A percentile compares a stretch with the other conserved stretches of the same genome.
Evolutionary conservation across 1,139 yeast species (phyloP).

Genomic region (Debaryomycetaceae sp.): DNA sequence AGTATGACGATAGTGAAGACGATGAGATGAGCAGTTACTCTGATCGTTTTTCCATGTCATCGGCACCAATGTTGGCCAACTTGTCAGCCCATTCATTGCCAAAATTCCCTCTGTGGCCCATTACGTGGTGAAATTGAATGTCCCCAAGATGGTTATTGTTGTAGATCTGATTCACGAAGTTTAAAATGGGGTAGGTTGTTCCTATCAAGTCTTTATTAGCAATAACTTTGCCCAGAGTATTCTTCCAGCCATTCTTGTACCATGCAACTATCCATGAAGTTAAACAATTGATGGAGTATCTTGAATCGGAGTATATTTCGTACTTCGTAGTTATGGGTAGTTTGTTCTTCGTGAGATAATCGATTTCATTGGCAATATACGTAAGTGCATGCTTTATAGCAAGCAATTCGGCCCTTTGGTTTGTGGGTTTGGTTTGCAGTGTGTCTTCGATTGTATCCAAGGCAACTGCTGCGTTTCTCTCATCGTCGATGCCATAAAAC

Average conservation of each 20-base stretch:
- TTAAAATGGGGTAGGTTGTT: slow-evolving; percentile 19
- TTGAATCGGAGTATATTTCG: slow-evolving; percentile 54
- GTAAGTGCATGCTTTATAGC: slow-evolving; percentile 61
- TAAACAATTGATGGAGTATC: slow-evolving; percentile 48
- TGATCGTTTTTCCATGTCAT: slow-evolving; percentile 12
- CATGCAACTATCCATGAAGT: slow-evolving; percentile 52
- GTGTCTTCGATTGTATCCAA: slow-evolving; percentile 27
- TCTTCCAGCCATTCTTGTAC: slow-evolving; percentile 54
- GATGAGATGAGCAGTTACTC: not conserved
- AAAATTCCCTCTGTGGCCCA: slow-evolving; percentile 63
- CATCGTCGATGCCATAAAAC: slow-evolving; percentile 56
- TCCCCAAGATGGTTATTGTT: slow-evolving; percentile 25
- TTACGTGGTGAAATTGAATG: slow-evolving; percentile 54
- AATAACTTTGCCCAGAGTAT: slow-evolving; percentile 41
- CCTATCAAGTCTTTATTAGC: slow-evolving; percentile 51
- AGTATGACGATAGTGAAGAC: not conserved
- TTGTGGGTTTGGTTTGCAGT: slow-evolving; percentile 48
- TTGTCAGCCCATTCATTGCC: slow-evolving; percentile 82
- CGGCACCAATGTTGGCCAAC: slow-evolving; percentile 69
- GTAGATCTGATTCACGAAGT: slow-evolving; percentile 27
- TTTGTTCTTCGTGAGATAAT: not conserved
- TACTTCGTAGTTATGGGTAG: slow-evolving; percentile 14
- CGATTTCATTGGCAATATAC: slow-evolving; percentile 24
- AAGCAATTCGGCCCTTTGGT: slow-evolving; percentile 74
- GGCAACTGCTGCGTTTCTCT: slow-evolving; percentile 52